A percentile compares a stretch with the other conserved stretches of the same genome.
Conservation (phyloP, 176 grass and related monocot genomes). For the Poa annua region DNA sequence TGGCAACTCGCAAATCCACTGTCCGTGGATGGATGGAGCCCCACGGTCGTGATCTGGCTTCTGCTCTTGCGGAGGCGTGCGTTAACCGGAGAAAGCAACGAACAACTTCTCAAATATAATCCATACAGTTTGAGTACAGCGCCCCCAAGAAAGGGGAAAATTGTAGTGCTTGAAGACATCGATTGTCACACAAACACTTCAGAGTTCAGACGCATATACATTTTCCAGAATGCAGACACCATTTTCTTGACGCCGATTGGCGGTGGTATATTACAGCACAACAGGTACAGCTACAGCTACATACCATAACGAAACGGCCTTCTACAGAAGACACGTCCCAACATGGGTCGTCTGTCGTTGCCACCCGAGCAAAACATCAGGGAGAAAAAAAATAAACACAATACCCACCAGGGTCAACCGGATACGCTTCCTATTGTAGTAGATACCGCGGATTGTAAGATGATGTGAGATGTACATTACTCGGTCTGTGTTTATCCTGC, state of each 20-base stretch:
- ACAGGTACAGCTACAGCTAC: slow-evolving; percentile 41
- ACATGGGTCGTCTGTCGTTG: not conserved
- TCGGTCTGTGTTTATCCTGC: slow-evolving; percentile 25
- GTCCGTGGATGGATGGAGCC: not conserved
- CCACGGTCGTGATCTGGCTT: not conserved
- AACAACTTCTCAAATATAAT: not conserved
- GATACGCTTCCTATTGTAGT: slow-evolving; percentile 45
- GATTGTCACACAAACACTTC: slow-evolving; percentile 1
- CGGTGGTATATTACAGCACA: slow-evolving; percentile 48
- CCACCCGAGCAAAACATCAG: slow-evolving; percentile 43
- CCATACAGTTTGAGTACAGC: not conserved
- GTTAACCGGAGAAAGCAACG: not conserved
- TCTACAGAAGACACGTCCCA: slow-evolving; percentile 35
- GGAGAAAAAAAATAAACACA: slow-evolving; percentile 29
- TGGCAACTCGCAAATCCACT: not conserved
- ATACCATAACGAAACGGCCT: not conserved
- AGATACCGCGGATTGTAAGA: slow-evolving; percentile 39
- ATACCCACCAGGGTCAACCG: slow-evolving; percentile 33
- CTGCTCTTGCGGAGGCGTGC: not conserved
- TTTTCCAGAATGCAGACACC: slow-evolving; percentile 26
- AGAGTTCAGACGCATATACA: not conserved
- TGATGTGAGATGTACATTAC: slow-evolving; percentile 47
- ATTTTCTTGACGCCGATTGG: slow-evolving; percentile 27
- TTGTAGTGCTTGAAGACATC: not conserved
- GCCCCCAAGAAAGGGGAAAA: not conserved